Evolutionary conservation across 2,329 filamentous ascomycete species (phyloP).

Genomic region (Fusarium sororula): DNA sequence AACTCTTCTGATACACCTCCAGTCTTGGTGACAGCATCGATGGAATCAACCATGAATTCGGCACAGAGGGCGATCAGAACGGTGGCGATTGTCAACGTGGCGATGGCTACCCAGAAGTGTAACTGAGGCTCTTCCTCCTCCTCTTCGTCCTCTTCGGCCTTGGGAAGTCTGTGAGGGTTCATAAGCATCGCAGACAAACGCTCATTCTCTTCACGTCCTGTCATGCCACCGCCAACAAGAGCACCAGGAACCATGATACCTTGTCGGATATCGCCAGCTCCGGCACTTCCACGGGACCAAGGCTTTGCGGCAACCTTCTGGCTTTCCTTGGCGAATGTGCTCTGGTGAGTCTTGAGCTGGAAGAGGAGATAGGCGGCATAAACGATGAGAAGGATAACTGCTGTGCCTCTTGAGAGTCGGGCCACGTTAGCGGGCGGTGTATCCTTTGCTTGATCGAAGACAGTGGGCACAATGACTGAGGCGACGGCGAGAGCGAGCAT

Average conservation of each 20-base stretch:
- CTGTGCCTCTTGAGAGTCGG: conserved; percentile 74
- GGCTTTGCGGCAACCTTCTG: conserved; percentile 76
- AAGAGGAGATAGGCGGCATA: conserved; percentile 89
- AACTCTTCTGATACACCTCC: conserved; percentile 75
- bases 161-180: conserved; percentile 49
- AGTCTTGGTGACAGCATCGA: conserved; percentile 70
- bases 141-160: conserved; percentile 67
- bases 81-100: conserved; percentile 76
- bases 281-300: conserved; percentile 48
- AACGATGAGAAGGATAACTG: conserved; percentile 83
- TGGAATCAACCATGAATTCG: conserved; percentile 80
- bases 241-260: conserved; percentile 53
- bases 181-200: conserved; percentile 57
- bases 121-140: conserved; percentile 76
- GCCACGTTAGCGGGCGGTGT: conserved; percentile 62
- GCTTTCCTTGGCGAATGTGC: conserved; percentile 81
- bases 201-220: conserved; percentile 50
- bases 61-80: conserved; percentile 83
- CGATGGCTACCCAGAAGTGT: conserved; percentile 74
- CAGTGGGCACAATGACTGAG: conserved; percentile 87
- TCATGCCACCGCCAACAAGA: conserved; percentile 49
- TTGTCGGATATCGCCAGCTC: conserved; percentile 50
- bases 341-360: conserved; percentile 85
- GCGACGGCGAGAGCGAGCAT: conserved; percentile 82
- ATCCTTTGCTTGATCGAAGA: conserved; percentile 70